Conservation (phyloP, 2,329 filamentous ascomycete genomes). For the Botrytis fragariae region DNA sequence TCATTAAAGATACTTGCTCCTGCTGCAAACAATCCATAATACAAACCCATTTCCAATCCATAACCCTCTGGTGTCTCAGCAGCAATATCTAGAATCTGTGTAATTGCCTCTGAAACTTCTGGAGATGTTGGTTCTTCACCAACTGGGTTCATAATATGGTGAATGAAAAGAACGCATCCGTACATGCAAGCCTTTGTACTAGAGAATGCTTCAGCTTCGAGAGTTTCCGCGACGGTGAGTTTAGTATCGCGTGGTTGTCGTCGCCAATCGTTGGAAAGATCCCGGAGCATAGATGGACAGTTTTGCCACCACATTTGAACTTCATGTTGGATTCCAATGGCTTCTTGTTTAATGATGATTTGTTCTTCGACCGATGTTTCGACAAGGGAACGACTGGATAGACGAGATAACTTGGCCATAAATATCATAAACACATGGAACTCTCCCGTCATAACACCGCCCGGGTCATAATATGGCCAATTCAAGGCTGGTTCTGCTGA, state of each 20-base stretch:
- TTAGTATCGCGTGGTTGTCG: slow-evolving; percentile 31
- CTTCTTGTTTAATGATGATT: slow-evolving; percentile 25
- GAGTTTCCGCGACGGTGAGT: slow-evolving; percentile 33
- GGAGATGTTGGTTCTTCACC: slow-evolving; percentile 26
- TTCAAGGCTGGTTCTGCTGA: slow-evolving; percentile 12
- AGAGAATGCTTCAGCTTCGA: slow-evolving; percentile 36
- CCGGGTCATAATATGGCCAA: slow-evolving; percentile 37
- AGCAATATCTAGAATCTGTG: slow-evolving; percentile 34
- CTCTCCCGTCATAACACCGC: slow-evolving; percentile 30
- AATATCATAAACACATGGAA: slow-evolving; percentile 36
- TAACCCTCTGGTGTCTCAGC: slow-evolving; percentile 36
- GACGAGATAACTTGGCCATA: slow-evolving; percentile 34
- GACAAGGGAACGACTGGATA: slow-evolving; percentile 34
- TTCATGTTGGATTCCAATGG: slow-evolving; percentile 26
- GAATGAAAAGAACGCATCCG: slow-evolving; percentile 35
- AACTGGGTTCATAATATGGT: slow-evolving; percentile 35
- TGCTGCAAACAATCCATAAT: slow-evolving; percentile 37
- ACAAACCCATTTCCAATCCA: slow-evolving; percentile 37
- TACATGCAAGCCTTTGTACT: slow-evolving; percentile 35
- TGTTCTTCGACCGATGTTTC: slow-evolving; percentile 24
- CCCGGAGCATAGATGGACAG: slow-evolving; percentile 30
- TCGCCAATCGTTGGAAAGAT: slow-evolving; percentile 36
- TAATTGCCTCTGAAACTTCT: slow-evolving; percentile 32
- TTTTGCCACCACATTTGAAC: slow-evolving; percentile 33
- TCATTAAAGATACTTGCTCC: slow-evolving; percentile 35